phyloP scores from a whole-genome alignment of 2,329 filamentous ascomycete genomes.

The Ascochyta viciae-villosae region DNA sequence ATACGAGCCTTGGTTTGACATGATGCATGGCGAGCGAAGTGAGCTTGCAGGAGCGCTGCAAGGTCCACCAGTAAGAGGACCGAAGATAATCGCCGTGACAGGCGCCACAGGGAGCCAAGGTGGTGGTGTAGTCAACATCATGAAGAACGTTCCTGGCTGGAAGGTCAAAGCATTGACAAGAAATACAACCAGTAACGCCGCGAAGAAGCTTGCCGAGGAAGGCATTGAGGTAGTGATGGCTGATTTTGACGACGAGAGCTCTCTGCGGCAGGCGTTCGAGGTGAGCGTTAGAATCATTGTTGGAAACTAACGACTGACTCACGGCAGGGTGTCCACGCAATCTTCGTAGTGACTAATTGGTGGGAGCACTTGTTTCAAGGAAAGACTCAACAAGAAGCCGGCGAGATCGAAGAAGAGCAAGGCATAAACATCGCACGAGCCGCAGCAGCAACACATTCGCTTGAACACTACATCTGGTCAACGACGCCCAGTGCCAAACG shows the following conservation, averaged over 20 bases:
- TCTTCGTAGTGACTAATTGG: slow-evolving; percentile 54
- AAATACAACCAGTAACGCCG: slow-evolving; percentile 26
- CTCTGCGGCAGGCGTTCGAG: slow-evolving; percentile 28
- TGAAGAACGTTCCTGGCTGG: slow-evolving; percentile 33
- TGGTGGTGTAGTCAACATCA: slow-evolving; percentile 35
- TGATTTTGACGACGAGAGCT: slow-evolving; percentile 30
- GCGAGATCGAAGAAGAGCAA: slow-evolving; percentile 49
- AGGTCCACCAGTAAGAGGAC: slow-evolving; percentile 31
- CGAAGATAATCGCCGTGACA: slow-evolving; percentile 35
- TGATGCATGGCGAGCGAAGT: slow-evolving; percentile 54
- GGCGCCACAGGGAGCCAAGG: slow-evolving; percentile 41
- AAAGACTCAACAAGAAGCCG: slow-evolving; percentile 38
- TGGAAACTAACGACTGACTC: background rate
- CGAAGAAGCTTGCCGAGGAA: slow-evolving; percentile 29
- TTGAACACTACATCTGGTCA: slow-evolving; percentile 57
- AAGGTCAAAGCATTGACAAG: slow-evolving; percentile 34
- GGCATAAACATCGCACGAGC: slow-evolving; percentile 54
- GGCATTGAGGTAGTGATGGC: slow-evolving; percentile 31
- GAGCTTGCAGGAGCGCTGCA: slow-evolving; percentile 48
- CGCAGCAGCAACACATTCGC: slow-evolving; percentile 45
- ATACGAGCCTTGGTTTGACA: background rate
- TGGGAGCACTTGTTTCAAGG: slow-evolving; percentile 47
- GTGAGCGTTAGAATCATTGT: background rate
- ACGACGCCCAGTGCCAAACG: slow-evolving; percentile 50
- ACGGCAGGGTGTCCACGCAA: slow-evolving; percentile 26